A percentile compares a stretch with the other conserved stretches of the same genome.
These are phyloP conservation scores for Fragaria ananassa DNA, from an alignment of 306 rosid species.

Conservation along the genomic window DNA sequence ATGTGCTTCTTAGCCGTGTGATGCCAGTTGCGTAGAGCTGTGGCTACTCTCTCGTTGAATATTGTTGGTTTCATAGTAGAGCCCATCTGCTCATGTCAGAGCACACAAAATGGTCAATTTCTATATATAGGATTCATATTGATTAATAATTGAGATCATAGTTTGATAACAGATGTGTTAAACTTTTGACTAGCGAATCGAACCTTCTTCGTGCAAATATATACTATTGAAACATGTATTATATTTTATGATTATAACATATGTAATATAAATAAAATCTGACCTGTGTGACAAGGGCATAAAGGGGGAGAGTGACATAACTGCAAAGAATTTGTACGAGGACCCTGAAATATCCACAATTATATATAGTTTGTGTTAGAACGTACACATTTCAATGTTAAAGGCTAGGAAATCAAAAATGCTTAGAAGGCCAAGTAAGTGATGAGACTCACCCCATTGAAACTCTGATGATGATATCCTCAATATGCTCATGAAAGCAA, in stretches of 20 bases:
- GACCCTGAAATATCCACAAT: constrained; percentile 39
- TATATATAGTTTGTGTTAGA: neutral
- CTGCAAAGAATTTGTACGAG: constrained; percentile 78
- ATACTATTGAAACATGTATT: neutral
- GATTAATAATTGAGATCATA: neutral
- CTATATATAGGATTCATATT: neutral
- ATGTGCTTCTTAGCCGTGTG: constrained; percentile 54
- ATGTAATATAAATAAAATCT: neutral
- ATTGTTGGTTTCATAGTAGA: constrained; percentile 75
- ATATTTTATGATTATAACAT: neutral
- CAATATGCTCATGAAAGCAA: constrained; percentile 57
- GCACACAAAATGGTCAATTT: neutral
- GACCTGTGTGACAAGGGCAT: constrained; percentile 93
- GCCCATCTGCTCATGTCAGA: constrained; percentile 59
- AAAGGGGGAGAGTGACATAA: constrained; percentile 85
- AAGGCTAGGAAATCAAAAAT: neutral
- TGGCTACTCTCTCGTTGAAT: constrained; percentile 72
- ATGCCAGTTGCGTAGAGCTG: constrained; percentile 74
- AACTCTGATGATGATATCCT: constrained; percentile 62
- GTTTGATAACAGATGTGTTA: neutral
- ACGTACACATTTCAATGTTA: neutral
- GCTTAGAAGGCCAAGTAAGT: neutral
- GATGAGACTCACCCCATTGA: constrained; percentile 66
- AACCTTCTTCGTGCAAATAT: neutral
- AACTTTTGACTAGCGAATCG: neutral